These are phyloP conservation scores for Torulaspora indica DNA, from an alignment of 805 yeast genomes.

Conservation along the genomic window DNA sequence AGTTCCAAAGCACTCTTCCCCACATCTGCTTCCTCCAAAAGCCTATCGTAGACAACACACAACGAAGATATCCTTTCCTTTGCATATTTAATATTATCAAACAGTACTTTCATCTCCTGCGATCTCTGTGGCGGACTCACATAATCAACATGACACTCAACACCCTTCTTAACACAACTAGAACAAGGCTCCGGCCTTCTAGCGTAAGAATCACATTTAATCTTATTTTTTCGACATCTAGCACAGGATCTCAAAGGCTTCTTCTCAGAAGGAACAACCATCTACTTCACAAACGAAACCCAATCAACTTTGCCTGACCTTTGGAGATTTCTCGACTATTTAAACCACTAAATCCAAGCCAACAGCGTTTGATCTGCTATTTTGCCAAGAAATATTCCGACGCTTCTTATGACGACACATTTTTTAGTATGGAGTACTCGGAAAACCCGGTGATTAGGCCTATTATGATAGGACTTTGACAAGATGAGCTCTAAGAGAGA, in stretches of 20 bases:
- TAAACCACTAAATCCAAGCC: no score
- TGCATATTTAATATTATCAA: conserved; percentile 30
- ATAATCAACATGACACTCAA: conserved; percentile 51
- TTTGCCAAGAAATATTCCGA: not conserved
- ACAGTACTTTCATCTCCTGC: conserved; percentile 37
- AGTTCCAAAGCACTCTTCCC: not conserved
- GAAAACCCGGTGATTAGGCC: conserved; percentile 1
- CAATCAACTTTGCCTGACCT: no score
- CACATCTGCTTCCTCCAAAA: conserved; percentile 4
- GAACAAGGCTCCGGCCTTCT: conserved; percentile 55
- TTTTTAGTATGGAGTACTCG: not conserved
- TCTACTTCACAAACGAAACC: not conserved
- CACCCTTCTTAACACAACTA: conserved; percentile 48
- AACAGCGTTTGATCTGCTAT: no score
- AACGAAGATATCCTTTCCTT: conserved; percentile 9
- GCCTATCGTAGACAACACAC: conserved; percentile 9
- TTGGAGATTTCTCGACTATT: no score
- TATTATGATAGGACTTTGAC: not conserved
- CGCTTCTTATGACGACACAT: not conserved
- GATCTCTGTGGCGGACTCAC: conserved; percentile 51
- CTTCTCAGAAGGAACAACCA: conserved; percentile 7
- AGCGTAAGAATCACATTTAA: conserved; percentile 54
- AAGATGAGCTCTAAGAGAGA: no score
- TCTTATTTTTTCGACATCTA: conserved; percentile 62
- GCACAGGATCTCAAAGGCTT: conserved; percentile 53